Base-by-base conservation (phyloP, 1,139 yeast genomes). In the Yamadazyma diospyri region DNA sequence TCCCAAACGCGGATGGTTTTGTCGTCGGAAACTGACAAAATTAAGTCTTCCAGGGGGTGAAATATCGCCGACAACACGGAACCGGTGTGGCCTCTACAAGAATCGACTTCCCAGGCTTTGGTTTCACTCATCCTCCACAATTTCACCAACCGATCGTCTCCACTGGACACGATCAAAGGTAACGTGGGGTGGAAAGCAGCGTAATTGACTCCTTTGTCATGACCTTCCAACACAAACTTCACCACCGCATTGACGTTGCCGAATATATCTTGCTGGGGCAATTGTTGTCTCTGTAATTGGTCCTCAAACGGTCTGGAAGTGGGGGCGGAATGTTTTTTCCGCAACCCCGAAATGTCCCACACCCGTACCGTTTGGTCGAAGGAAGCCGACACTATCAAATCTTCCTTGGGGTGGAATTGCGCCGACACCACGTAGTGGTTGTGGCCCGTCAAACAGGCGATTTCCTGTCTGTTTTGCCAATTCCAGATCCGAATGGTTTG, bases 401-500 rank as follows among this genome's bases (percentile, higher is more conserved):
- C 98, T 49, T 94, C 97, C 31, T 81, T 70, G 27, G 97, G 97
- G 57, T 94, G 99, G 74, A 94, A 94, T 61, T 86, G 95, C 2
- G 98, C 97, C 48, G 94, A 84, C 94, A 92, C 86, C 39, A 94
- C 97, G 59, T 94, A 94, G 64, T 94, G 98, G 61, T 88, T 89
- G 61, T 94, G 99, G 40, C 99, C 98, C 6, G 98, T 92, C 50
- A 94, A 69, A 52, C 97, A 87, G 16, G 98, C 97, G 52, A 94
- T 84, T 56, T 92, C 97, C 59, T 88, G 94, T 49, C 98, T 81
- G 57, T 89, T 89, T 67, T 94, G 98, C 98, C 98, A 94, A 64
- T 94, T 94, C 99, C 99, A 94, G 48, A 94, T 92, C 55, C 98
- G 76, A 47, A 94, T 88, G 27, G 99, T 94, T 64, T 94, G 98